Conservation (phyloP, 768 basidiomycete species). For the Coprinopsis sp. region DNA sequence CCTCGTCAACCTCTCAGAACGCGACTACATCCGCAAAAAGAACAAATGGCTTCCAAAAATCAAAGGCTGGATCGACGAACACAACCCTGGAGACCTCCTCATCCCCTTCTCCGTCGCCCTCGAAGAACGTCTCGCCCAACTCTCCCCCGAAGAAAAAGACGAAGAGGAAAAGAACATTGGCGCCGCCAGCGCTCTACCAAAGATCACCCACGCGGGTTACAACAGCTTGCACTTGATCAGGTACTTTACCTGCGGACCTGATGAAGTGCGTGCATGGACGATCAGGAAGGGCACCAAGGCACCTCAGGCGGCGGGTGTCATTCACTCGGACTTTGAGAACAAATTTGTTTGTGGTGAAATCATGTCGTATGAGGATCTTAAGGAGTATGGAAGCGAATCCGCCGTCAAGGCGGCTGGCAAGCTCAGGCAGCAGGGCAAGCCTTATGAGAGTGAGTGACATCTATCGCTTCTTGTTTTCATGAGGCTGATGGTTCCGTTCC, state of each 20-base stretch:
- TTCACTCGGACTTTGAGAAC: constrained; percentile 97
- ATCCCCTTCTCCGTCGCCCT: constrained; percentile 97
- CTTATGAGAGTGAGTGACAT: constrained; percentile 77
- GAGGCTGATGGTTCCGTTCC: neutral
- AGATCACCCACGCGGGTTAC: constrained; percentile 96
- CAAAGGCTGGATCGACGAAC: constrained; percentile 94
- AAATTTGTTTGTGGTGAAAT: constrained; percentile 98
- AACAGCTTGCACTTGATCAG: constrained; percentile 84
- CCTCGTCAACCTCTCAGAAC: constrained; percentile 94
- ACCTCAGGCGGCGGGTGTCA: constrained; percentile 96
- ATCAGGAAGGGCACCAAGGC: constrained; percentile 92
- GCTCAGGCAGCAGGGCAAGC: constrained; percentile 92
- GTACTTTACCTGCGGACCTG: constrained; percentile 96
- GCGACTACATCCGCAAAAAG: constrained; percentile 94
- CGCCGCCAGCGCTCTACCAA: constrained; percentile 71
- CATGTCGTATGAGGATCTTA: constrained; percentile 87
- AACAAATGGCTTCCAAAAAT: constrained; percentile 99
- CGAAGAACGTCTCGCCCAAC: constrained; percentile 76
- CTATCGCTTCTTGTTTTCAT: constrained; percentile 8
- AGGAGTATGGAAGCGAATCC: constrained; percentile 84
- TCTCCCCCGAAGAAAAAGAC: constrained; percentile 65
- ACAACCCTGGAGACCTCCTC: constrained; percentile 93
- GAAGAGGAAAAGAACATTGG: constrained; percentile 77
- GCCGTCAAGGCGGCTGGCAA: constrained; percentile 95
- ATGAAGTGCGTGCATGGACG: constrained; percentile 98